phyloP scores from a whole-genome alignment of 768 basidiomycete species.

The Suillus variegatus region DNA sequence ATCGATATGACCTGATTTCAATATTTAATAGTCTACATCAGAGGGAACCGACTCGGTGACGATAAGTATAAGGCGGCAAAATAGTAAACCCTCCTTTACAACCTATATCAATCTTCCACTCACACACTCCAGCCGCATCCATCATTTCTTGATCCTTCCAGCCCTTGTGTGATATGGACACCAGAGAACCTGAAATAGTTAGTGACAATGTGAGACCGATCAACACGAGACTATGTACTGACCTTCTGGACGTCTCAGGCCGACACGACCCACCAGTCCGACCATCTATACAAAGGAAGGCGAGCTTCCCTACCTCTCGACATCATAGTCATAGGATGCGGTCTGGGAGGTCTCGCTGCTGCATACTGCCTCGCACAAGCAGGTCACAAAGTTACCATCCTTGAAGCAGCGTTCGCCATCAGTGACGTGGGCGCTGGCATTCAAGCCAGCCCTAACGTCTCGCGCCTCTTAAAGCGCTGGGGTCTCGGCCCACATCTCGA shows the following conservation, averaged over 20 bases:
- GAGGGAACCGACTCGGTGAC: background rate
- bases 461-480: constrained; percentile 50
- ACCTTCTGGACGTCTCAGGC: background rate
- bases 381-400: constrained; percentile 50
- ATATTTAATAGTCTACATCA: background rate
- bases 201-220: background rate
- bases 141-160: background rate
- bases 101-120: background rate
- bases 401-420: constrained; percentile 42
- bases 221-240: background rate
- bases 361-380: constrained; percentile 47
- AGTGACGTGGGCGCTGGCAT: constrained; percentile 56
- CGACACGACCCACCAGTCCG: background rate
- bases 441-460: constrained; percentile 46
- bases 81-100: background rate
- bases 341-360: constrained; percentile 50
- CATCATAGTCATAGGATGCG: constrained; percentile 51
- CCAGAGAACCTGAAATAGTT: background rate
- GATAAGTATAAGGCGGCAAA: background rate
- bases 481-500: constrained; percentile 46
- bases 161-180: background rate
- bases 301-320: constrained; percentile 28
- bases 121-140: background rate
- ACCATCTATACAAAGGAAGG: constrained; percentile 26
- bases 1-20: background rate